These are phyloP conservation scores for Aspergillus fumigatiaffinis DNA, from an alignment of 2,329 filamentous ascomycete species.

Conservation along the genomic window DNA sequence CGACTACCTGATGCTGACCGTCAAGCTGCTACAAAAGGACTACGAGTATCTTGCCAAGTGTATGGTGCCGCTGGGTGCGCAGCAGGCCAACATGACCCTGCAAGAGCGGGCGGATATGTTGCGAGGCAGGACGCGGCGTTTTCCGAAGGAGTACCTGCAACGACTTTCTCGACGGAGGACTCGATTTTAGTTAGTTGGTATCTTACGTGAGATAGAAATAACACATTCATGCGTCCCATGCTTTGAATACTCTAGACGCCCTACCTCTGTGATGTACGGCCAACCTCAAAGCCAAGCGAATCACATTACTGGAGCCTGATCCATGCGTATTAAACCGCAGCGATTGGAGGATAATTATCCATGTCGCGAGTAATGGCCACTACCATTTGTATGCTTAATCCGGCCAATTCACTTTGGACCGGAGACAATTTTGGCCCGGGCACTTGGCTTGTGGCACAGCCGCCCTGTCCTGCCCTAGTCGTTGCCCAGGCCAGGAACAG, in stretches of 20 bases:
- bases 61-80: constrained; percentile 65
- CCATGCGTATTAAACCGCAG: too few species aligned
- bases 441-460: neutral
- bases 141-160: constrained; percentile 29
- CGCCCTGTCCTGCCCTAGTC: neutral
- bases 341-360: too few species aligned
- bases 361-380: too few species aligned
- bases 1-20: constrained; percentile 73
- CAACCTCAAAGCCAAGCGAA: too few species aligned
- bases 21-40: constrained; percentile 65
- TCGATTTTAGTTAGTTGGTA: too few species aligned
- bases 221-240: neutral
- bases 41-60: constrained; percentile 66
- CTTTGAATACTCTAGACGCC: too few species aligned
- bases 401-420: too few species aligned
- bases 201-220: neutral
- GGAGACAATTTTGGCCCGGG: neutral
- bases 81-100: constrained; percentile 63
- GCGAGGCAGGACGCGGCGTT: constrained; percentile 59
- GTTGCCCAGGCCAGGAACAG: neutral
- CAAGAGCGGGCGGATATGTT: constrained; percentile 62
- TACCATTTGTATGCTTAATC: neutral
- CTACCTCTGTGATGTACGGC: too few species aligned
- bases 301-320: too few species aligned
- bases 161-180: neutral